A percentile compares a stretch with the other conserved stretches of the same genome.
These are phyloP conservation scores for Microbotryum scabiosae DNA, from an alignment of 1,284 basidiomycete genomes.

Conservation along the genomic window DNA sequence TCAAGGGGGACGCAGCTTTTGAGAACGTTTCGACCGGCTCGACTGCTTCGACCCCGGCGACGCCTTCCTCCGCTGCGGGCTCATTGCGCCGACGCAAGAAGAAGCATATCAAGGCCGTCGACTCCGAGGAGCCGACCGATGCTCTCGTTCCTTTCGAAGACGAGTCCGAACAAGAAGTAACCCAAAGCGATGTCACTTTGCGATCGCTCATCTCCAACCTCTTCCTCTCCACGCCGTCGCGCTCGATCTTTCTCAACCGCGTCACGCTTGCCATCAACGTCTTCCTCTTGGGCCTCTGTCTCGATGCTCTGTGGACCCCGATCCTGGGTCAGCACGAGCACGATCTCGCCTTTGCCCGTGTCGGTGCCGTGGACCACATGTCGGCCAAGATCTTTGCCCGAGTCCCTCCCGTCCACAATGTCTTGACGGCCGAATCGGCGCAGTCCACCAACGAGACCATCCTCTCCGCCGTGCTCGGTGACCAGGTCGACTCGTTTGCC, in stretches of 20 bases:
- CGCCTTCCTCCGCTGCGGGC: neutral
- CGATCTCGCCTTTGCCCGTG: constrained; percentile 54
- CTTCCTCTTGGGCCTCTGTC: constrained; percentile 20
- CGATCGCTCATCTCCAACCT: neutral
- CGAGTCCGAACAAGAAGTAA: neutral
- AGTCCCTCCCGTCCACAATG: constrained; percentile 43
- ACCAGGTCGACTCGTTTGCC: constrained; percentile 9
- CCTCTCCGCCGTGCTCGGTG: constrained; percentile 6
- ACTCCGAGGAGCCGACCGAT: neutral
- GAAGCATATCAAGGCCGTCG: neutral
- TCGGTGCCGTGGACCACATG: constrained; percentile 60
- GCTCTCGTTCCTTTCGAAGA: neutral
- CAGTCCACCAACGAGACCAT: constrained; percentile 1
- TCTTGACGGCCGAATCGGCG: neutral
- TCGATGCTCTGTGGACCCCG: constrained; percentile 31
- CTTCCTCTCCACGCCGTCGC: neutral
- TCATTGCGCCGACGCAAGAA: neutral
- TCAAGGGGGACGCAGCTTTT: neutral
- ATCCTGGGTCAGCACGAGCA: constrained; percentile 29
- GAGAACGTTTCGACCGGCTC: neutral
- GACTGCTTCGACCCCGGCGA: neutral
- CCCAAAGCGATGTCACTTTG: neutral
- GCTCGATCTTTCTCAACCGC: constrained; percentile 14
- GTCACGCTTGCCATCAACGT: constrained; percentile 21
- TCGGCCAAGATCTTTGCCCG: constrained; percentile 55